Percentiles rank a stretch among this genome's conserved stretches.
These are phyloP conservation scores for Echinosphaeria canescens DNA, from an alignment of 2,329 filamentous ascomycete genomes.

Conservation along the genomic window DNA sequence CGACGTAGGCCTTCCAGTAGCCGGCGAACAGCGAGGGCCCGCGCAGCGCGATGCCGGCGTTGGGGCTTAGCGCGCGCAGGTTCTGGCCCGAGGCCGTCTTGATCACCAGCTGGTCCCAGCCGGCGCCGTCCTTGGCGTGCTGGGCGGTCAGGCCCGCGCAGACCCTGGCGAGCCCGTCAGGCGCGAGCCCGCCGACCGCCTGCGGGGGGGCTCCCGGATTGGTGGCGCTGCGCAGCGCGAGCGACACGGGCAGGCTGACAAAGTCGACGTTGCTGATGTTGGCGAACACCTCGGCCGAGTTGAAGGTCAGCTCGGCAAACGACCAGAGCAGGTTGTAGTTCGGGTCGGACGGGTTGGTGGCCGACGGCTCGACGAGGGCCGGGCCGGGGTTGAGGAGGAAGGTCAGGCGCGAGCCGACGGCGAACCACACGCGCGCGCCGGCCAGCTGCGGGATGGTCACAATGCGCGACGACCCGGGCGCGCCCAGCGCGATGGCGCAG, in stretches of 20 bases:
- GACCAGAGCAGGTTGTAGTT: slow-evolving; percentile 42
- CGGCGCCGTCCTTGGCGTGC: slow-evolving; percentile 19
- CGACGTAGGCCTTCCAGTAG: slow-evolving; percentile 27
- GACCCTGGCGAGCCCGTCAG: slow-evolving; percentile 21
- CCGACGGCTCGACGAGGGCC: slow-evolving; percentile 52
- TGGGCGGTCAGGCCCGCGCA: slow-evolving; percentile 21
- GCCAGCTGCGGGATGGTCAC: slow-evolving; percentile 48
- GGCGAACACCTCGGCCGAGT: slow-evolving; percentile 35
- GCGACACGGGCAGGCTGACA: slow-evolving; percentile 39
- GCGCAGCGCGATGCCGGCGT: slow-evolving; percentile 21
- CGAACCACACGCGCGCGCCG: slow-evolving; percentile 55
- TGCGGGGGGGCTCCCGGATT: slow-evolving; percentile 20
- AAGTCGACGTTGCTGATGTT: slow-evolving; percentile 65
- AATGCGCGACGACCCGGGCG: slow-evolving; percentile 32
- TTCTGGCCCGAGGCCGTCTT: slow-evolving; percentile 11
- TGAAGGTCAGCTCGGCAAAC: slow-evolving; percentile 51
- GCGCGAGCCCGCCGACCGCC: slow-evolving; percentile 24
- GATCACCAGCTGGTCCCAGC: slow-evolving; percentile 29
- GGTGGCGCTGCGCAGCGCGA: slow-evolving; percentile 23
- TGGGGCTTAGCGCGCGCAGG: slow-evolving; percentile 30
- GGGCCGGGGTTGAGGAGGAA: slow-evolving; percentile 49
- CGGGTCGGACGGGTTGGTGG: slow-evolving; percentile 39
- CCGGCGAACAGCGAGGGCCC: slow-evolving; percentile 20
- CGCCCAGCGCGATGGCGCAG: slow-evolving; percentile 40
- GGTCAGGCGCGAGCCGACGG: slow-evolving; percentile 31